Conservation (phyloP, 2,329 filamentous ascomycete genomes). For the Acrocalymma vagum region DNA sequence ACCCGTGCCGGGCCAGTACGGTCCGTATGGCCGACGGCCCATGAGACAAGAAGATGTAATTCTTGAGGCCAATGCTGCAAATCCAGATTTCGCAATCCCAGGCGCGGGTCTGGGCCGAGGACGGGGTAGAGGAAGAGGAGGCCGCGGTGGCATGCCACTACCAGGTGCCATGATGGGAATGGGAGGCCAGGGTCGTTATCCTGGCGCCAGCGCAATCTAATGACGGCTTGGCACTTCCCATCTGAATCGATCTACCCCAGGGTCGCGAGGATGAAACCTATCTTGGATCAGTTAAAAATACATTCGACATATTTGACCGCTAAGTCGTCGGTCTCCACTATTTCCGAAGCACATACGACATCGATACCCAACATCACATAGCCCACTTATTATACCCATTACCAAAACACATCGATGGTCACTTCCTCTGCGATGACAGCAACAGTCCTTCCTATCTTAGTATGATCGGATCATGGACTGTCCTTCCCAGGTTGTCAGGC, state of each 20-base stretch:
- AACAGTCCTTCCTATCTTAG: not conserved
- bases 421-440: not conserved
- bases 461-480: not conserved
- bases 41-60: conserved; percentile 73
- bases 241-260: conserved; percentile 4
- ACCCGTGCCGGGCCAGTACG: conserved; percentile 45
- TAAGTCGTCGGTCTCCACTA: too few species aligned
- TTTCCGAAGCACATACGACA: too few species aligned
- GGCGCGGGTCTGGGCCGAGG: conserved; percentile 47
- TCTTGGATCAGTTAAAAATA: not conserved
- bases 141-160: conserved; percentile 34
- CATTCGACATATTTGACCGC: too few species aligned
- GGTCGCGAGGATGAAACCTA: not conserved
- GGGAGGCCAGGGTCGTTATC: conserved; percentile 42
- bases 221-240: too few species aligned
- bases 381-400: too few species aligned
- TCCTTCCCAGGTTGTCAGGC: not conserved
- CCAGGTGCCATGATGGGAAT: conserved; percentile 34
- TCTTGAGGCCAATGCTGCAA: conserved; percentile 67
- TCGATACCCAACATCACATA: too few species aligned
- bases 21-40: conserved; percentile 47
- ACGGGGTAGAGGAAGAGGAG: conserved; percentile 41
- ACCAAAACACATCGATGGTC: too few species aligned
- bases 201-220: conserved; percentile 42
- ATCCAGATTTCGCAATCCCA: conserved; percentile 86